Base-by-base conservation (phyloP, 768 basidiomycete genomes). In the Artomyces pyxidatus region DNA sequence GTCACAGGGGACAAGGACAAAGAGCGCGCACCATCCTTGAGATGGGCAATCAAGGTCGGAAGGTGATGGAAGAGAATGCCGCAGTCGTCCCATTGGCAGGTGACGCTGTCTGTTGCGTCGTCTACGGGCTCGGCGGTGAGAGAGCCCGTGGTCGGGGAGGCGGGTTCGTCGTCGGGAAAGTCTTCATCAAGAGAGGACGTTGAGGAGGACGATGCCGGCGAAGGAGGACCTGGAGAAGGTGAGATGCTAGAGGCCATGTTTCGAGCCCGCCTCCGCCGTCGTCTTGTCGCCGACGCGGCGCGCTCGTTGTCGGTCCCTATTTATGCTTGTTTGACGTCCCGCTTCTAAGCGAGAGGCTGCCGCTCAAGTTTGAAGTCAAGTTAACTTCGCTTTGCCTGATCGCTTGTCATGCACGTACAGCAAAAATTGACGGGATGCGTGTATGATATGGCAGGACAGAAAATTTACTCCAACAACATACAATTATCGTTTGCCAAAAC, bases 31-130 rank as follows among this genome's bases (percentile, higher is more conserved):
- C 92, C 81, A 49, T 77, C 71, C 58, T 90, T 87, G 25, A 95
- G 81, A 61, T 95, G 92, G 23, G 82, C 80, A 51, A 93, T 88
- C 49, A 94, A 71, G 3, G 79, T 79, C 16, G 76, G 80, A 16
- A 90, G 69, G 60, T 88, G 78, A 10, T 77, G 79, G 59, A 84
- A 92, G n/a, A 82, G 74, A 35, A 69, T 58, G 2, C 81, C 80
- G 60, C 92, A 95, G 51, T 81, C 82, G 28, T 83, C 85, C 92
- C 92, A 95, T 47, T 77, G 77, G 67, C 92, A 95, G 25, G 76
- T 80, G 53, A 81, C 83, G n/a, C n/a, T n/a, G n/a, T n/a, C n/a
- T n/a, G n/a, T n/a, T 23, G 76, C 80, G 59, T 87, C 85, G 11
- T 35, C 49, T 29, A 59, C 59, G 47, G 60, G 58, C 40, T 25